Base-by-base conservation (phyloP, 352 stramenopile species). In the Pseudoperonospora humuli region DNA sequence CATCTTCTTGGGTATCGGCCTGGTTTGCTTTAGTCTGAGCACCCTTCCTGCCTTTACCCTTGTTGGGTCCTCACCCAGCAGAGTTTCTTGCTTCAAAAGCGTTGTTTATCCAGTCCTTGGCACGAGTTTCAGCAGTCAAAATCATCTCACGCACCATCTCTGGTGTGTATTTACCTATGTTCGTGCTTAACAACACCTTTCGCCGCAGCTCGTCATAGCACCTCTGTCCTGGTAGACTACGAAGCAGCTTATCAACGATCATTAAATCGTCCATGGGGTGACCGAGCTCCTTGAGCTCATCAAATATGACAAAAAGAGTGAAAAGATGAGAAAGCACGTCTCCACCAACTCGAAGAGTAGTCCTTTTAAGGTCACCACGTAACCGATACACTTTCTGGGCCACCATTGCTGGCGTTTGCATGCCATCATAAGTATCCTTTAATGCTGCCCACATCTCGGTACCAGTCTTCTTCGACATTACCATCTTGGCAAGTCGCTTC, bases 161-260 rank as follows among this genome's bases (percentile, higher is more conserved):
- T 5, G 37, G 45, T 23, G 39, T 49, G 18, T 43, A 55, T n/a
- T 55, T 55, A 7, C 17, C 14, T 32, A 55, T 48, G n/a, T 55
- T 39, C 0, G 29, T 33, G 27, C 47, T 44, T 20, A 55, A 48
- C 4, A 44, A 18, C 18, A 45, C 39, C 18, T 55, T 48, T 7
- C 36, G 3, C 23, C 31, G 31, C 4, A 55, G n/a, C 35, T 48
- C 33, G 10, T 55, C 17, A 5, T 49, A 51, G n/a, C 34, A 32
- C 10, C 21, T 13, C 8, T 27, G n/a, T 9, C 26, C 25, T 14
- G 44, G 34, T 9, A 48, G 20, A n/a, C 31, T 54, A 0, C 29
- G 17, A 29, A 54, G 7, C 37, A 54, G 21, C 7, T 18, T 24
- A 13, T 54, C 29, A 0, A 54, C 37, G 37, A 47, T 54, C 11